Base-by-base conservation (phyloP, 257 asterid genomes). In the Galeopsis tetrahit region DNA sequence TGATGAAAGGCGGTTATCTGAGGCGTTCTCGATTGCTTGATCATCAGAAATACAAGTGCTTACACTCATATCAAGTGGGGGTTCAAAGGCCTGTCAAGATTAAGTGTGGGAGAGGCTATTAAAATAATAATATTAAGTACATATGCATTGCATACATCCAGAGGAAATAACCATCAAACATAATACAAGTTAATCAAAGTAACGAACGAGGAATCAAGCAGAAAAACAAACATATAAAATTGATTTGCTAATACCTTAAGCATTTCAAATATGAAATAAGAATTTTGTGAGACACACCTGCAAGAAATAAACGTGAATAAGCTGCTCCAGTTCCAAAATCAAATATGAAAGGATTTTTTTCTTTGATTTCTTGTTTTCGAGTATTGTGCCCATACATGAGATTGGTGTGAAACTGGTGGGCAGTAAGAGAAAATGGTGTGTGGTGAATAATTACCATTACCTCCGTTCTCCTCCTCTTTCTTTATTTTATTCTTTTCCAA, bases 261-360 rank as follows among this genome's bases (percentile, higher is more conserved):
- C 98, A 94, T 94, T 83, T 94, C 98, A 82, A 89, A 91, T 80
- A 94, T 88, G 88, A 91, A 94, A 79, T 83, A 81, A 60, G 99
- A 91, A 88, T 94, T 94, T 72, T 86, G 84, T 35, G 97, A 79
- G 68, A 88, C 83, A 79, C 98, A 87, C 99, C 99, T 94, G 93
- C 82, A 82, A 79, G 64, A 49, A 70, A 64, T 38, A 63, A 48
- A 75, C 61, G 61, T 68, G 72, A 78, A 75, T 82, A 76, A 78
- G 71, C 58, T 63, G 40, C 32, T 67, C 79, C 52, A 5, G 59
- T 17, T 52, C 59, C 63, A 49, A 31, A 61, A 44, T 2, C 21
- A 9, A 28, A 11, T 21, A 21, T 21, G 28, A 21, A 14, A 5
- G 43, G 43, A 2, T 31, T 2, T 10, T 2, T 57, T 57, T 9